phyloP scores from a whole-genome alignment of 1,284 basidiomycete species.

The Meripilus lineatus region DNA sequence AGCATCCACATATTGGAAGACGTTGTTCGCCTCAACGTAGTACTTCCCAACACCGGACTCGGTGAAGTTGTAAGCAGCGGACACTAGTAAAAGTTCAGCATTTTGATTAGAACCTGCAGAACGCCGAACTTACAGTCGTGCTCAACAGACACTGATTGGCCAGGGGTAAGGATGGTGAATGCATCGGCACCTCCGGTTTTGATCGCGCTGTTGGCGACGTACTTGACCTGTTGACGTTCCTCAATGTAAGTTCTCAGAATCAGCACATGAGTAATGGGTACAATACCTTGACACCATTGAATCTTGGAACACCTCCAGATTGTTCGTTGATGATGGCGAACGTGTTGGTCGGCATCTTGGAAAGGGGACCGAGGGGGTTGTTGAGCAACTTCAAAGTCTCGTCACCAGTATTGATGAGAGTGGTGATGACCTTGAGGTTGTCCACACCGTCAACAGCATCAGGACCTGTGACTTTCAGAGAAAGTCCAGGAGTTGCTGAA shows the following conservation, averaged over 20 bases:
- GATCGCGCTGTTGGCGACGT: slow-evolving; percentile 20
- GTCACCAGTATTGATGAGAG: slow-evolving; percentile 42
- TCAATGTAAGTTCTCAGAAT: no score
- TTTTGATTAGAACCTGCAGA: slow-evolving; percentile 1
- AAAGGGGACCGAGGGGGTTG: slow-evolving; percentile 37
- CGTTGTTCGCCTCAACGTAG: slow-evolving; percentile 36
- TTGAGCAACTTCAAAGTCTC: slow-evolving; percentile 43
- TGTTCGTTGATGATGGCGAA: slow-evolving; percentile 34
- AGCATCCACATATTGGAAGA: slow-evolving; percentile 37
- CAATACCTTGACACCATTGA: slow-evolving; percentile 37
- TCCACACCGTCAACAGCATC: slow-evolving; percentile 33
- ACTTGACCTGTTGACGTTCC: slow-evolving; percentile 23
- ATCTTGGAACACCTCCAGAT: slow-evolving; percentile 31
- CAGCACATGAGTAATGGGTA: slow-evolving; percentile 14
- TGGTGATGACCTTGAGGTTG: slow-evolving; percentile 36
- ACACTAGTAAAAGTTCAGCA: no score
- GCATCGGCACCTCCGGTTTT: slow-evolving; percentile 16
- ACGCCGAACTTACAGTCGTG: slow-evolving; percentile 35
- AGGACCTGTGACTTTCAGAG: slow-evolving; percentile 29
- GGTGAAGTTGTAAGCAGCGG: slow-evolving; percentile 47
- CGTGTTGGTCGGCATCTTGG: slow-evolving; percentile 36
- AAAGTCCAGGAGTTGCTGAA: slow-evolving; percentile 20
- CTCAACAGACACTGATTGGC: slow-evolving; percentile 34
- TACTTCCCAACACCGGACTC: slow-evolving; percentile 35
- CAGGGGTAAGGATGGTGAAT: slow-evolving; percentile 38